phyloP scores from a whole-genome alignment of 2,329 filamentous ascomycete species.

The Teratosphaeria viscida region DNA sequence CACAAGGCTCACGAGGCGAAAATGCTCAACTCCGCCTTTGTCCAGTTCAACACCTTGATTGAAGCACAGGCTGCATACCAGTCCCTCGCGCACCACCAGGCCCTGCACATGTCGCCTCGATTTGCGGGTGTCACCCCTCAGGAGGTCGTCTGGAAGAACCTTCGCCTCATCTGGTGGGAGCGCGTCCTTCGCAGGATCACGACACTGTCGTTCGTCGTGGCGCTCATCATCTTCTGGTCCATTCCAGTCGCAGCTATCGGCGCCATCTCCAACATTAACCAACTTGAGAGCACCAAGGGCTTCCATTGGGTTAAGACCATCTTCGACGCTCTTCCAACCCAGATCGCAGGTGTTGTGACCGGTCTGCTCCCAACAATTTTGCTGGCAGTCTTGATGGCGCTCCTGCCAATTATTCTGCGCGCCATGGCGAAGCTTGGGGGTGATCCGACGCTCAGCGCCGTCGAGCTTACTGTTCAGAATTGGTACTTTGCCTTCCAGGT shows the following conservation, averaged over 20 bases:
- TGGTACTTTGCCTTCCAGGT: conserved; percentile 87
- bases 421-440: conserved; percentile 70
- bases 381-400: conserved; percentile 72
- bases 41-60: conserved; percentile 75
- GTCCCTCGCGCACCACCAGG: conserved; percentile 74
- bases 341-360: conserved; percentile 72
- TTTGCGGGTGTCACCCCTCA: conserved; percentile 72
- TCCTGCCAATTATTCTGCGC: conserved; percentile 74
- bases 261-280: conserved; percentile 70
- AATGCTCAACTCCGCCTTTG: conserved; percentile 68
- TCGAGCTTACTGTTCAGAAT: conserved; percentile 84
- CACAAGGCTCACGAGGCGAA: conserved; percentile 55
- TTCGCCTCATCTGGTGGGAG: conserved; percentile 81
- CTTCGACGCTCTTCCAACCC: conserved; percentile 57
- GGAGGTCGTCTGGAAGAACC: conserved; percentile 80
- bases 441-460: conserved; percentile 64
- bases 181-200: conserved; percentile 55
- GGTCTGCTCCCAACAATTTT: conserved; percentile 73
- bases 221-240: conserved; percentile 79
- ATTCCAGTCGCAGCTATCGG: conserved; percentile 71
- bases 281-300: conserved; percentile 31
- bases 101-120: conserved; percentile 75
- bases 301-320: conserved; percentile 59
- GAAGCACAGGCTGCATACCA: conserved; percentile 83
- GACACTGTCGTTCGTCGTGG: conserved; percentile 61